A percentile compares a stretch with the other conserved stretches of the same genome.
Conservation (phyloP, 1,284 basidiomycete species). For the Golubevia sp. region DNA sequence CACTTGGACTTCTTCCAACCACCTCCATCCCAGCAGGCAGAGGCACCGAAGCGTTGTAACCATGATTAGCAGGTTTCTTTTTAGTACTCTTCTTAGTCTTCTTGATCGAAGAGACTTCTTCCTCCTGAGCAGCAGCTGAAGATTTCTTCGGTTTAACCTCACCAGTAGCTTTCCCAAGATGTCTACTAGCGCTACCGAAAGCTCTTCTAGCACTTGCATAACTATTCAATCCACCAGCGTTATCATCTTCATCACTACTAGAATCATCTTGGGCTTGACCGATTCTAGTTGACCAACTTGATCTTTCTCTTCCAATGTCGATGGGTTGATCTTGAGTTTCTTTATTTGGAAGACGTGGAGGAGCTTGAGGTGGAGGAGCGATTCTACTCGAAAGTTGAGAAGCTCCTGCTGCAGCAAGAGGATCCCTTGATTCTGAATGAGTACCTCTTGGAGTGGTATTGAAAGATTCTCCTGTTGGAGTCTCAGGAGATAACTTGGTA, state of each 20-base stretch:
- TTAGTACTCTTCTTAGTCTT: constrained; percentile 9
- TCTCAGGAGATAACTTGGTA: constrained; percentile 45
- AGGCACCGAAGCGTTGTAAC: constrained; percentile 15
- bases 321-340: constrained; percentile 22
- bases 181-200: constrained; percentile 40
- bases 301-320: constrained; percentile 20
- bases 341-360: constrained; percentile 21
- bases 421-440: constrained; percentile 17
- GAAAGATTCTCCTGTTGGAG: constrained; percentile 18
- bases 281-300: constrained; percentile 46
- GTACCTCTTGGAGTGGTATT: constrained; percentile 19
- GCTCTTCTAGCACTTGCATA: constrained; percentile 47
- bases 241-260: constrained; percentile 46
- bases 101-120: constrained; percentile 5
- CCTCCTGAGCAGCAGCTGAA: neutral
- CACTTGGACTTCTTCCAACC: constrained; percentile 10
- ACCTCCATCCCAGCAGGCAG: constrained; percentile 20
- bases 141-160: constrained; percentile 11
- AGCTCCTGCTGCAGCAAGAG: constrained; percentile 15
- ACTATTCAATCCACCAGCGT: constrained; percentile 15
- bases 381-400: constrained; percentile 23
- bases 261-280: constrained; percentile 17
- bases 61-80: constrained; percentile 2
- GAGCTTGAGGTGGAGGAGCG: constrained; percentile 28
- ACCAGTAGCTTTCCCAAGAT: constrained; percentile 44